Conservation (phyloP, 2,329 filamentous ascomycete species). For the Botrytis aclada region DNA sequence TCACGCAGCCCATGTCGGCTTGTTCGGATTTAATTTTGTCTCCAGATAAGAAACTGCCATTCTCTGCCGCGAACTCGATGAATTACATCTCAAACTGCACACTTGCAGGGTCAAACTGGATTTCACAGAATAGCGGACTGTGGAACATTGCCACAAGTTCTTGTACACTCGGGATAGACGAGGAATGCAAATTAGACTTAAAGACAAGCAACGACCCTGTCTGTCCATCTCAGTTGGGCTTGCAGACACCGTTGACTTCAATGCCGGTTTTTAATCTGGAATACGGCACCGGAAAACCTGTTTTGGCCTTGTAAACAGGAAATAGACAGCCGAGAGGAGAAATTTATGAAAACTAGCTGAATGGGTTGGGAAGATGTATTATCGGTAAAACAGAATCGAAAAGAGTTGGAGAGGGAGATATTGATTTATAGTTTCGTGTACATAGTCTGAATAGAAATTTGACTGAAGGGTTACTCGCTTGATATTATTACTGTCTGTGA, state of each 20-base stretch:
- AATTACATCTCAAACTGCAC: constrained; percentile 5
- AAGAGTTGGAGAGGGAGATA: neutral
- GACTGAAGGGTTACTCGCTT: neutral
- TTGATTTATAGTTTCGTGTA: neutral
- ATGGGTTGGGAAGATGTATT: neutral
- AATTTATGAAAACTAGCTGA: neutral
- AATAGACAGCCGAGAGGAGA: neutral
- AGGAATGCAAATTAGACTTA: constrained; percentile 5
- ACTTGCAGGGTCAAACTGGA: neutral
- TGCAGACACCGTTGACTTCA: neutral
- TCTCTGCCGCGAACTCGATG: neutral
- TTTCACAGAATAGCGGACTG: neutral
- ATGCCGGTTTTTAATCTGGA: neutral
- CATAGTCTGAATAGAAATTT: neutral
- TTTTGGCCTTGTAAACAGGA: neutral
- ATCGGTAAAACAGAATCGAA: neutral
- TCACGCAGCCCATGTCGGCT: neutral
- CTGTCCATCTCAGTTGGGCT: neutral
- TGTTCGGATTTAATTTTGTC: constrained; percentile 3
- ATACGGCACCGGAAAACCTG: neutral
- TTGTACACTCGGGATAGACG: neutral
- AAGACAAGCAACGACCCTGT: neutral
- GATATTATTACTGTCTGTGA: neutral
- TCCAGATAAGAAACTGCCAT: constrained; percentile 3
- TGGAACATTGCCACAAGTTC: constrained; percentile 8